phyloP scores from a whole-genome alignment of 371 early-diverging fungal genomes.

The Mycotypha africana region DNA sequence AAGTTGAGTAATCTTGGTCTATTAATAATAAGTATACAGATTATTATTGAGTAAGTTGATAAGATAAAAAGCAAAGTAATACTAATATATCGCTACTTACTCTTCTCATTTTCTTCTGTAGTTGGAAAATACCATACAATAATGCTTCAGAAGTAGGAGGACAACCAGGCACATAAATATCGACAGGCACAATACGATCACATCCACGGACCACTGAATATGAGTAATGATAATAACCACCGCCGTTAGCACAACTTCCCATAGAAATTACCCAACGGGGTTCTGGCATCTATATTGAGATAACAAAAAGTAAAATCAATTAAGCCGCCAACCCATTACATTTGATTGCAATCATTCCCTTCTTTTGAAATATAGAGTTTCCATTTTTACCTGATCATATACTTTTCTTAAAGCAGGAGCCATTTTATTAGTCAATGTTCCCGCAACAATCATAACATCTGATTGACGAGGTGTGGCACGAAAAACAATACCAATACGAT shows the following conservation, averaged over 20 bases:
- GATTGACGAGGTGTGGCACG: constrained; percentile 97
- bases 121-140: constrained; percentile 94
- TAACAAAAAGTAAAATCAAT: neutral
- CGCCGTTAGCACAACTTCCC: constrained; percentile 98
- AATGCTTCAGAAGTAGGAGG: constrained; percentile 97
- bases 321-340: neutral
- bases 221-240: constrained; percentile 98
- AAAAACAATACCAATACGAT: constrained; percentile 96
- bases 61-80: too few relatives aligned
- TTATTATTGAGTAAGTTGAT: too few relatives aligned
- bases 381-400: constrained; percentile 84
- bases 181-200: constrained; percentile 95
- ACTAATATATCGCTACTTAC: too few relatives aligned
- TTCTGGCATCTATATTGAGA: constrained; percentile 76
- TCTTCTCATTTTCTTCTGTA: constrained; percentile 95
- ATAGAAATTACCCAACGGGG: constrained; percentile 98
- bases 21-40: constrained; percentile 1
- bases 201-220: constrained; percentile 95
- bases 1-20: constrained; percentile 51
- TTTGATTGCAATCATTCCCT: neutral
- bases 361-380: neutral
- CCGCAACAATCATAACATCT: constrained; percentile 99
- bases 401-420: constrained; percentile 96
- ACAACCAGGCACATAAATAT: constrained; percentile 97
- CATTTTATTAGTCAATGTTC: constrained; percentile 98